A percentile compares a stretch with the other conserved stretches of the same genome.
phyloP scores from a whole-genome alignment of 1,284 basidiomycete genomes.

The Pterula multifida region DNA sequence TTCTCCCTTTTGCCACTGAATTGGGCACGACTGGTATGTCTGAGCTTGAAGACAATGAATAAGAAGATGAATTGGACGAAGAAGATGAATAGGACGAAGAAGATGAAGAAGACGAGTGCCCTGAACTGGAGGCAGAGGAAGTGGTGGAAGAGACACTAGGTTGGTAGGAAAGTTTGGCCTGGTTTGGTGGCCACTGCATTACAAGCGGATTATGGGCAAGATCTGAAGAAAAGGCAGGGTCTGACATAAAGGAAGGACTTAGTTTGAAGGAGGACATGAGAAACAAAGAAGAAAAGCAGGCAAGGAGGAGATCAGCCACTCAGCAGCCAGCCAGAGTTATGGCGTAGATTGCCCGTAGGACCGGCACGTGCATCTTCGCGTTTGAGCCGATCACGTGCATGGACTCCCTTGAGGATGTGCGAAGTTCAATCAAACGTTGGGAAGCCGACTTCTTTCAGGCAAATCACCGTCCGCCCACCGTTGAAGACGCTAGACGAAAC shows the following conservation, averaged over 20 bases:
- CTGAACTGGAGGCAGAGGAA: conserved; percentile 6
- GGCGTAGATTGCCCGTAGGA: not conserved
- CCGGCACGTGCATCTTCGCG: conserved; percentile 2
- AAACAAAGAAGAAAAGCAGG: not conserved
- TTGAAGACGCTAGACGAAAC: conserved; percentile 68
- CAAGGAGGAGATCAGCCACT: not conserved
- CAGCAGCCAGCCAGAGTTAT: not conserved
- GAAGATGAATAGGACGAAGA: conserved; percentile 10
- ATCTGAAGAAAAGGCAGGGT: not conserved
- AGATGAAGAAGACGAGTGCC: conserved; percentile 9
- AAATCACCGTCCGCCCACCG: conserved; percentile 53
- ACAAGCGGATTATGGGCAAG: not conserved
- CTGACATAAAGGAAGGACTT: not conserved
- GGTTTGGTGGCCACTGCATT: not conserved
- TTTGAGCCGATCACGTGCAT: conserved; percentile 14
- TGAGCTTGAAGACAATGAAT: conserved; percentile 3
- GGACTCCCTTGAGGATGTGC: conserved; percentile 39
- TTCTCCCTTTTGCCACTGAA: too few relatives aligned
- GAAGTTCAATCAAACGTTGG: conserved; percentile 74
- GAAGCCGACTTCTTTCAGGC: conserved; percentile 60
- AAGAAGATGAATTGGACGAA: conserved; percentile 7
- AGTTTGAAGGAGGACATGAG: not conserved
- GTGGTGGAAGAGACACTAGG: not conserved
- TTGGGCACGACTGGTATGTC: conserved; percentile 6
- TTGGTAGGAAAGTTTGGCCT: not conserved